Evolutionary conservation across 129 eudicot species (phyloP).

Genomic region (Silybum marianum): DNA sequence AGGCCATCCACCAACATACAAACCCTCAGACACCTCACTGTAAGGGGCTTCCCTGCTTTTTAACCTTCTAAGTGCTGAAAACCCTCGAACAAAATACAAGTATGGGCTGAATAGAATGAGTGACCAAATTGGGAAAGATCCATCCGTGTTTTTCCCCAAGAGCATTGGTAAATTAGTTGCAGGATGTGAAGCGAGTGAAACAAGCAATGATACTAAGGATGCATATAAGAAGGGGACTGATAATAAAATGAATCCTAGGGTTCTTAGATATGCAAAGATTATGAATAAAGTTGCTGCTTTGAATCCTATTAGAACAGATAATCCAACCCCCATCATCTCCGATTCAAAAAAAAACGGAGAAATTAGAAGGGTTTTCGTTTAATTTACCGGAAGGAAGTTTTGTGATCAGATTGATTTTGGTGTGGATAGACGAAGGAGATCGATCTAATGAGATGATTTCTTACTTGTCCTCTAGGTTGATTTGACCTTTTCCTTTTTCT

Average conservation of each 20-base stretch:
- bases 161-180: conserved; percentile 69
- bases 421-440: not conserved
- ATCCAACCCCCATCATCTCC: conserved; percentile 66
- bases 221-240: conserved; percentile 73
- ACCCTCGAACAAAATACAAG: conserved; percentile 58
- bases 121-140: conserved; percentile 71
- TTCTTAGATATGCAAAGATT: conserved; percentile 45
- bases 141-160: conserved; percentile 69
- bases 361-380: not conserved
- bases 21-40: conserved; percentile 60
- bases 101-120: conserved; percentile 65
- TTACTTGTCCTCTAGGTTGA: too few species aligned
- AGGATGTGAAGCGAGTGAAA: conserved; percentile 75
- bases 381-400: not conserved
- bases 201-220: conserved; percentile 57
- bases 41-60: conserved; percentile 66
- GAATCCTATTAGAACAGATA: conserved; percentile 59
- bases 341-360: not conserved
- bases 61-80: conserved; percentile 57
- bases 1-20: conserved; percentile 96
- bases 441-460: not conserved
- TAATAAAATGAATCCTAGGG: conserved; percentile 44
- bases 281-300: conserved; percentile 54
- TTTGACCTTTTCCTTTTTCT: too few species aligned
- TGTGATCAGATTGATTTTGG: conserved; percentile 10